Evolutionary conservation across 371 early-diverging fungal genomes (phyloP).

Genomic region (Mortierella sp.): DNA sequence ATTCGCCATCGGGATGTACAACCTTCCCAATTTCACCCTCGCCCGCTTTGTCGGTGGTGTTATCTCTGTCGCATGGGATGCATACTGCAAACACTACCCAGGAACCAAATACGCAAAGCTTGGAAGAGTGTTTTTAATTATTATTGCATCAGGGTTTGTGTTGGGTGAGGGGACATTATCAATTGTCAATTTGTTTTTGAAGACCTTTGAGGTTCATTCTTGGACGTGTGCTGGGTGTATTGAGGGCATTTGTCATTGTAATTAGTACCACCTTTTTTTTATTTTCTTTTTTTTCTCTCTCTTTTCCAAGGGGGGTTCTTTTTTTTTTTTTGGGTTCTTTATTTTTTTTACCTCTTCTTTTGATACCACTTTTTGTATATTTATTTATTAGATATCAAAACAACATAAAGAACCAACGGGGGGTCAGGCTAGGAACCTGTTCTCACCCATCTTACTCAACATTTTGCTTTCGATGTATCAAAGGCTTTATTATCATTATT

Average conservation of each 20-base stretch:
- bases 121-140: conserved; percentile 74
- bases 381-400: background rate
- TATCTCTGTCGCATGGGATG: conserved; percentile 63
- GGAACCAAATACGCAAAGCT: conserved; percentile 28
- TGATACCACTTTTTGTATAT: conserved; percentile 1
- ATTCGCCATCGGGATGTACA: conserved; percentile 91
- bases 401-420: background rate
- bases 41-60: conserved; percentile 84
- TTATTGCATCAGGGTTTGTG: conserved; percentile 86
- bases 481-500: no score
- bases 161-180: conserved; percentile 86
- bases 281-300: no score
- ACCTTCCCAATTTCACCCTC: conserved; percentile 85
- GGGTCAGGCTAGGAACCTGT: background rate
- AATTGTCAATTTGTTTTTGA: conserved; percentile 66
- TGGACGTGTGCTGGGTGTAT: conserved; percentile 51
- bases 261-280: background rate
- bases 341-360: background rate
- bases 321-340: no score
- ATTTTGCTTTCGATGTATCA: background rate
- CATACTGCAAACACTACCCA: conserved; percentile 57
- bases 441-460: no score
- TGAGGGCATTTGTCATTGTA: conserved; percentile 44
- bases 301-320: no score
- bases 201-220: conserved; percentile 28